Conservation (phyloP, 768 basidiomycete genomes). For the Mycena latifolia region DNA sequence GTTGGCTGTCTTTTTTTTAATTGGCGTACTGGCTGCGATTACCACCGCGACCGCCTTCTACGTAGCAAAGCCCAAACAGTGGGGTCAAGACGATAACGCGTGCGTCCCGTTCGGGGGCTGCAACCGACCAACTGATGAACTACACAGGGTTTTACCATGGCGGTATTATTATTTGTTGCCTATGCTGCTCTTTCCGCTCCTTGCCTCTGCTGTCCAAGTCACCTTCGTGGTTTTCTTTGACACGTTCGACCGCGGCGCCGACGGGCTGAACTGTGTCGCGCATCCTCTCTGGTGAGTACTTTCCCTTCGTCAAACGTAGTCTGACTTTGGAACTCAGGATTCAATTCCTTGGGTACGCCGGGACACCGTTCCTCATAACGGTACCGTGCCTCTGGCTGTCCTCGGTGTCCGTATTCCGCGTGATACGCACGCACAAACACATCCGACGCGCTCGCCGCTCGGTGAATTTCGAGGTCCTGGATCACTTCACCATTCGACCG, state of each 20-base stretch:
- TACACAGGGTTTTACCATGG: conserved; percentile 22
- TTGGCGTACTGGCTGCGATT: conserved; percentile 27
- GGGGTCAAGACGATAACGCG: conserved; percentile 18
- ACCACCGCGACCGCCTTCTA: conserved; percentile 33
- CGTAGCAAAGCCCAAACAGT: conserved; percentile 33
- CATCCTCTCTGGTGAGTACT: conserved; percentile 27
- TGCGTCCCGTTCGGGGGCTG: not conserved
- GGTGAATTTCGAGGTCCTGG: conserved; percentile 15
- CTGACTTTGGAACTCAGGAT: conserved; percentile 16
- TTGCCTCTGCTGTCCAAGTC: conserved; percentile 30
- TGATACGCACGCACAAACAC: conserved; percentile 26
- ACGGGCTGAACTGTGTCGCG: conserved; percentile 22
- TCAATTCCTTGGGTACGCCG: conserved; percentile 22
- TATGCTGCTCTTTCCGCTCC: conserved; percentile 32
- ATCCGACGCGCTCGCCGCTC: conserved; percentile 35
- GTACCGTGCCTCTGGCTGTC: conserved; percentile 30
- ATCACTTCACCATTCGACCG: conserved; percentile 24
- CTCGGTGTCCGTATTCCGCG: conserved; percentile 13
- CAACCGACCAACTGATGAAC: not conserved
- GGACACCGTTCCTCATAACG: conserved; percentile 31
- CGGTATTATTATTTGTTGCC: conserved; percentile 30
- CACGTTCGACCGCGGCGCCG: conserved; percentile 25
- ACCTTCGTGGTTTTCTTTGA: conserved; percentile 29
- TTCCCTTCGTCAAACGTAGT: too few species aligned
- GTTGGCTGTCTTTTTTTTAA: conserved; percentile 15